Evolutionary conservation across 768 basidiomycete species (phyloP).

Genomic region (Lentinula sp.): DNA sequence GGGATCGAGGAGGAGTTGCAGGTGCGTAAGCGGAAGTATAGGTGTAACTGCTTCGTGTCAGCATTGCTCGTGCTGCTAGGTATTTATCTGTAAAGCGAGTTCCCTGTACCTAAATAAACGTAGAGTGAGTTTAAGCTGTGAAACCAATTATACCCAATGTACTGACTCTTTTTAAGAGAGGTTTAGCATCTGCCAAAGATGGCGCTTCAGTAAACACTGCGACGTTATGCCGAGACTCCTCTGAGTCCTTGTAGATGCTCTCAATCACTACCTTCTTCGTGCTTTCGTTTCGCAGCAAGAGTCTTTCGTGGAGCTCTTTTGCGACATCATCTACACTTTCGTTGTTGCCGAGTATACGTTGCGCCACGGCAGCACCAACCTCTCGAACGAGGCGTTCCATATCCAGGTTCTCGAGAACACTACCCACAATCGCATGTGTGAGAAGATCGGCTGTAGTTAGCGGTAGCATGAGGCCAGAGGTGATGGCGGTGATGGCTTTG

Average conservation of each 20-base stretch:
- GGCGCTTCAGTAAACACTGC: conserved; percentile 72
- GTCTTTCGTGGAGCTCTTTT: conserved; percentile 84
- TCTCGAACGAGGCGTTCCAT: conserved; percentile 96
- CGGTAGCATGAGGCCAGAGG: conserved; percentile 94
- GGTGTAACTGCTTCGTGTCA: conserved; percentile 40
- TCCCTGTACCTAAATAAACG: conserved; percentile 66
- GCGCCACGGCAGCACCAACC: conserved; percentile 89
- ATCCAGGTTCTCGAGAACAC: conserved; percentile 94
- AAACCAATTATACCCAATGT: not conserved
- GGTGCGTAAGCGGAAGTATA: conserved; percentile 48
- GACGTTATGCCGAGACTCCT: conserved; percentile 88
- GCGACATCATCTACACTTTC: conserved; percentile 98
- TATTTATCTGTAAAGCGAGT: conserved; percentile 98
- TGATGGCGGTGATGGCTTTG: conserved; percentile 86
- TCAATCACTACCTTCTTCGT: conserved; percentile 97
- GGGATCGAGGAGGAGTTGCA: conserved; percentile 35
- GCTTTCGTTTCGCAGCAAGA: conserved; percentile 88
- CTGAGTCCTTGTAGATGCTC: conserved; percentile 90
- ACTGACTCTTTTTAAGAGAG: conserved; percentile 72
- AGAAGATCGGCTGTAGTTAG: conserved; percentile 92
- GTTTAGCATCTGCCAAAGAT: conserved; percentile 66
- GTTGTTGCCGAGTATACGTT: conserved; percentile 86
- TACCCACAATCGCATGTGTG: conserved; percentile 93
- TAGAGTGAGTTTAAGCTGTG: conserved; percentile 4
- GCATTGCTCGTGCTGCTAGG: conserved; percentile 61